Conservation (phyloP, 345 rosid genomes). For the Streptanthus diversifolius region DNA sequence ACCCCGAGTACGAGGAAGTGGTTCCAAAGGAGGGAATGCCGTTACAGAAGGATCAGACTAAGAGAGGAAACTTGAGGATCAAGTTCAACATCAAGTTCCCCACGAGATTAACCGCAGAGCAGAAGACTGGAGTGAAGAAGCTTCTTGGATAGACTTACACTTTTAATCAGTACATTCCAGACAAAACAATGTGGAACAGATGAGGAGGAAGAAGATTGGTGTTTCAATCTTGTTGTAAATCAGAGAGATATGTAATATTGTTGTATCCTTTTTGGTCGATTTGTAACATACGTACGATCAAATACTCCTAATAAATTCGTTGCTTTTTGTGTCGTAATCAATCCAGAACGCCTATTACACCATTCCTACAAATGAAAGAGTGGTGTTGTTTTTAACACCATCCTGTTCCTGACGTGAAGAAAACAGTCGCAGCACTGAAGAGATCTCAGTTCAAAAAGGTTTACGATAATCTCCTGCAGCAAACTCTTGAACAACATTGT, state of each 20-base stretch:
- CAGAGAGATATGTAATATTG: not conserved
- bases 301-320: not conserved
- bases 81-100: conserved; percentile 63
- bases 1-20: conserved; percentile 51
- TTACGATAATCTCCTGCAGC: conserved; percentile 48
- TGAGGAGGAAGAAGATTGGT: not conserved
- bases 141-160: too few relatives aligned
- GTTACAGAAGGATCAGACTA: conserved; percentile 48
- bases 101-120: conserved; percentile 42
- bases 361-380: not conserved
- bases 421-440: conserved; percentile 40
- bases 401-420: conserved; percentile 23
- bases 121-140: conserved; percentile 50
- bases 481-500: conserved; percentile 52
- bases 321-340: too few relatives aligned
- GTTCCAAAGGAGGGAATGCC: conserved; percentile 62
- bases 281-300: conserved; percentile 21
- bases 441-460: conserved; percentile 41
- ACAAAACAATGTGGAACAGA: not conserved
- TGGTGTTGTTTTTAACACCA: not conserved
- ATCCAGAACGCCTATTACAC: not conserved
- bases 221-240: conserved; percentile 5
- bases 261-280: conserved; percentile 11
- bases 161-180: not conserved
- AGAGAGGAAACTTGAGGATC: conserved; percentile 56